Conservation (phyloP, 2,329 filamentous ascomycete genomes). For the Fusarium drepaniforme region DNA sequence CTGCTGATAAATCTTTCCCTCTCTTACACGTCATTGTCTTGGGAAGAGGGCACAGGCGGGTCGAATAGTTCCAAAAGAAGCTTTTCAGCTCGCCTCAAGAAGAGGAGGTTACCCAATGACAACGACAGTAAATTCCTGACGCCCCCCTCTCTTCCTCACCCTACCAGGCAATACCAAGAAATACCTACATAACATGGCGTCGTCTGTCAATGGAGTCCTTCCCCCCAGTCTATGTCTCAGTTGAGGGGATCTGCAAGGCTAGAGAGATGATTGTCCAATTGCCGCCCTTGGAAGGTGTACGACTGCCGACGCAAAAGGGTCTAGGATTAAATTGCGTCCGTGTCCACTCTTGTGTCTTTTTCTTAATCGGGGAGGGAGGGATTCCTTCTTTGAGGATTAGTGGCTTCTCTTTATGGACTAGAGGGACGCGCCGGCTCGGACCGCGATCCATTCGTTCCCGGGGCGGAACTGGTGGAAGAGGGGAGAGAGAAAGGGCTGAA, state of each 20-base stretch:
- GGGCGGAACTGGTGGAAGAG: background rate
- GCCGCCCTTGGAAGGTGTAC: background rate
- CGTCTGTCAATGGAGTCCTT: background rate
- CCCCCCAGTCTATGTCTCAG: slow-evolving; percentile 24
- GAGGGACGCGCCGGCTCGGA: slow-evolving; percentile 7
- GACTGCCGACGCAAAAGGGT: slow-evolving; percentile 1
- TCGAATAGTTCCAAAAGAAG: slow-evolving; percentile 24
- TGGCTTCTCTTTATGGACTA: background rate
- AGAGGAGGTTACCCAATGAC: background rate
- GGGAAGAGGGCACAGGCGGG: background rate
- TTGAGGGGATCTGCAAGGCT: slow-evolving; percentile 31
- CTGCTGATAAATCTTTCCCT: background rate
- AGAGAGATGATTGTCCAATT: slow-evolving; percentile 8
- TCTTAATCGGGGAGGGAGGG: background rate
- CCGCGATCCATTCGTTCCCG: slow-evolving; percentile 1
- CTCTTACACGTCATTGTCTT: slow-evolving; percentile 28
- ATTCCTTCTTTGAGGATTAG: background rate
- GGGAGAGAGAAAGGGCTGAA: background rate
- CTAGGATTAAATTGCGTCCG: background rate
- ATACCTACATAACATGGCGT: background rate
- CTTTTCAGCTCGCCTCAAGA: slow-evolving; percentile 31
- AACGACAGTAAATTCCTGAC: background rate
- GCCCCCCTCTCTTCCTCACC: background rate
- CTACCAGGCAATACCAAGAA: no score
- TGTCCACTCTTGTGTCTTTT: background rate